Percentiles rank a stretch among this genome's conserved stretches.
These are phyloP conservation scores for Irpex sp. DNA, from an alignment of 1,284 basidiomycete species.

Conservation along the genomic window DNA sequence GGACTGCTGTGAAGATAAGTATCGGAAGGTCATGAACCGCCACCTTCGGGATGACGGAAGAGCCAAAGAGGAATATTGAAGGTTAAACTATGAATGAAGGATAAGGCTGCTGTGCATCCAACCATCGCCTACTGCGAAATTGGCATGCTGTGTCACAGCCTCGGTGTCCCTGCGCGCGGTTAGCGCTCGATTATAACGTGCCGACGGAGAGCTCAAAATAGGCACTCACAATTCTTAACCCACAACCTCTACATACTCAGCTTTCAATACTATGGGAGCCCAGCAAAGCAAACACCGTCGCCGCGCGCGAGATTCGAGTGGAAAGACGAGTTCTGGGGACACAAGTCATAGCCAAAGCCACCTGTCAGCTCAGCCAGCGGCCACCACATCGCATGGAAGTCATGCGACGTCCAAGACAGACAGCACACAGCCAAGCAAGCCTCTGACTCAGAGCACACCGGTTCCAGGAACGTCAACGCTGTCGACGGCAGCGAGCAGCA, in stretches of 20 bases:
- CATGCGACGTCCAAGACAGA: background rate
- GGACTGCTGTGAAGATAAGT: background rate
- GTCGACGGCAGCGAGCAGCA: background rate
- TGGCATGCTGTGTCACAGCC: conserved; percentile 1
- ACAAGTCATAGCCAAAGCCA: background rate
- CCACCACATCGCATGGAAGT: background rate
- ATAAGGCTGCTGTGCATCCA: background rate
- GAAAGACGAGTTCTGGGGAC: background rate
- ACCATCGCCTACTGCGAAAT: background rate
- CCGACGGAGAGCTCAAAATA: background rate
- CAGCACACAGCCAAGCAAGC: background rate
- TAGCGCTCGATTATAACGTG: background rate
- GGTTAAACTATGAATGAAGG: background rate
- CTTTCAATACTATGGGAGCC: background rate
- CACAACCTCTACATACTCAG: background rate
- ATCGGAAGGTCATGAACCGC: background rate
- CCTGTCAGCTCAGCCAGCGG: background rate
- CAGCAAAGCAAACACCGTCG: background rate
- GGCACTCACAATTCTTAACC: background rate
- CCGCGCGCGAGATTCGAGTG: background rate
- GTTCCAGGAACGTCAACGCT: background rate
- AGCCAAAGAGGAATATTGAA: background rate
- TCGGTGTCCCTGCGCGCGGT: background rate
- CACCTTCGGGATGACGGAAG: background rate
- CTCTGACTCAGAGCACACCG: background rate